phyloP scores from a whole-genome alignment of 2,329 filamentous ascomycete genomes.

The Talaromyces sp. region DNA sequence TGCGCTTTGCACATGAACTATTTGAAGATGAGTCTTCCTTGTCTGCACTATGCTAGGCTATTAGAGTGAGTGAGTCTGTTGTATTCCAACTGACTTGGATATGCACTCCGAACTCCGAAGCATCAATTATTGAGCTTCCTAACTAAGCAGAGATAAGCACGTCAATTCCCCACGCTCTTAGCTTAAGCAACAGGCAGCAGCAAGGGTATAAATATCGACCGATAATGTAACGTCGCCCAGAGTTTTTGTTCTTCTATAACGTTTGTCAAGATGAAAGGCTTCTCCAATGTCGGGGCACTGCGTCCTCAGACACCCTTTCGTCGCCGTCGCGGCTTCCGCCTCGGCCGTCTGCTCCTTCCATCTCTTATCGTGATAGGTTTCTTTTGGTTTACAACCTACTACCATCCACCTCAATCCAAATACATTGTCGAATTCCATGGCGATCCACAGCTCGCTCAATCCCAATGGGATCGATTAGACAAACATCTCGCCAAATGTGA shows the following conservation, averaged over 20 bases:
- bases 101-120: conserved; percentile 9
- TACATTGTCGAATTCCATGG: conserved; percentile 20
- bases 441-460: conserved; percentile 16
- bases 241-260: background rate
- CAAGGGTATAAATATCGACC: conserved; percentile 5
- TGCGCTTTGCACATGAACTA: background rate
- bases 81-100: background rate
- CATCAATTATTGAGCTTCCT: background rate
- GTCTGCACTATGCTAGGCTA: no score
- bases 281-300: background rate
- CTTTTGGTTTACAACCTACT: conserved; percentile 17
- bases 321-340: conserved; percentile 10
- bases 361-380: conserved; percentile 15
- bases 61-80: no score
- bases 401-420: conserved; percentile 14
- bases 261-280: background rate
- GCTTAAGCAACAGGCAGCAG: background rate
- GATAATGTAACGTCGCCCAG: background rate
- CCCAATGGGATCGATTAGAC: conserved; percentile 20
- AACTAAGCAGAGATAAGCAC: conserved; percentile 13
- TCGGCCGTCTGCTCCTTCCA: conserved; percentile 15
- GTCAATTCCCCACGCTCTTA: conserved; percentile 8
- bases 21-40: no score
- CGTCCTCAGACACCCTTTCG: conserved; percentile 9
- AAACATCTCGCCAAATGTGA: conserved; percentile 29